phyloP scores from a whole-genome alignment of 2,329 filamentous ascomycete genomes.

The Paecilomyces sp. region DNA sequence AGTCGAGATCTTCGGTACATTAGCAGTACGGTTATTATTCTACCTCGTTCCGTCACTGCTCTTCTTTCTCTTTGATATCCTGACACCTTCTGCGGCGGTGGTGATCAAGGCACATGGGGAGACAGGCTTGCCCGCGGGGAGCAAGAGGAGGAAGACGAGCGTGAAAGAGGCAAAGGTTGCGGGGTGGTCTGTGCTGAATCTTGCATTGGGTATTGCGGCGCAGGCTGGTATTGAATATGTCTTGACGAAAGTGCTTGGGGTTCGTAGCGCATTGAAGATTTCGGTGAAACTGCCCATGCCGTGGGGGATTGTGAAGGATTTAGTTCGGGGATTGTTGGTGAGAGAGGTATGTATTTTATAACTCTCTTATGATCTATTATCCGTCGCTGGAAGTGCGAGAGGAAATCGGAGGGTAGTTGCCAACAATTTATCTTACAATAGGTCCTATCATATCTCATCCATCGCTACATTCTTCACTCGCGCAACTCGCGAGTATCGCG shows the following conservation, averaged over 20 bases:
- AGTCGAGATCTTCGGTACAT: slow-evolving; percentile 66
- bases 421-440: slow-evolving; percentile 6
- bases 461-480: slow-evolving; percentile 65
- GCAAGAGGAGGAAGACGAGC: slow-evolving; percentile 30
- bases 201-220: slow-evolving; percentile 45
- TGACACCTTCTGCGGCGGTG: slow-evolving; percentile 61
- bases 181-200: slow-evolving; percentile 49
- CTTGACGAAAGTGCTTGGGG: slow-evolving; percentile 45
- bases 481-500: slow-evolving; percentile 46
- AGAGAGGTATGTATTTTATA: slow-evolving; percentile 45
- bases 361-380: too few species aligned
- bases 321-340: slow-evolving; percentile 46
- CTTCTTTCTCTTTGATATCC: slow-evolving; percentile 66
- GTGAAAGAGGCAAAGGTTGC: slow-evolving; percentile 43
- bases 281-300: slow-evolving; percentile 56
- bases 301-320: slow-evolving; percentile 52
- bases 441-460: slow-evolving; percentile 55
- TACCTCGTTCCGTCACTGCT: slow-evolving; percentile 66
- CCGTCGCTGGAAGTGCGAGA: background rate
- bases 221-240: slow-evolving; percentile 51
- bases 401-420: background rate
- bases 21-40: slow-evolving; percentile 60
- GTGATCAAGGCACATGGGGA: slow-evolving; percentile 62
- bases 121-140: slow-evolving; percentile 39
- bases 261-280: slow-evolving; percentile 51